phyloP scores from a whole-genome alignment of 192 early-diverging fungal genomes.

The Coemansia sp. region DNA sequence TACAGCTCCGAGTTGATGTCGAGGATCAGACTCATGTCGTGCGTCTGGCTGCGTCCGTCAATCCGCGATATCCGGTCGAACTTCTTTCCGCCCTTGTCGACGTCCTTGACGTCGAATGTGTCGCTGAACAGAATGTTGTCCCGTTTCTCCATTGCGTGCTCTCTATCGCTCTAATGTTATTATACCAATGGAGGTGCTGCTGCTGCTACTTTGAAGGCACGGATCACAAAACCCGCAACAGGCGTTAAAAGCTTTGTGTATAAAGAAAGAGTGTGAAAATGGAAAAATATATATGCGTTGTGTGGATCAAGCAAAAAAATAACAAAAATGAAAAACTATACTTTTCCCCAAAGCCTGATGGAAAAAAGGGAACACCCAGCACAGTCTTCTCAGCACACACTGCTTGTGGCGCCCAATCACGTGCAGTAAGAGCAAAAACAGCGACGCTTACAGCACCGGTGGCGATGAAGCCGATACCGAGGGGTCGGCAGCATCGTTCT shows the following conservation, averaged over 20 bases:
- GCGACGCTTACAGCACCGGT: not conserved
- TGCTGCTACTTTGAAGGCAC: no score
- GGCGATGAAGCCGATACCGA: not conserved
- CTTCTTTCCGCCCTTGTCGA: constrained; percentile 87
- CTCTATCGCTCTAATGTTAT: constrained; percentile 4
- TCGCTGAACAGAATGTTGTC: constrained; percentile 85
- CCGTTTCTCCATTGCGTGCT: constrained; percentile 56
- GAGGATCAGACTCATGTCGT: constrained; percentile 86
- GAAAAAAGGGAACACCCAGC: not conserved
- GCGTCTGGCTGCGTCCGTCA: constrained; percentile 75
- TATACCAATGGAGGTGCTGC: not conserved
- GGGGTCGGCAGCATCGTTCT: not conserved
- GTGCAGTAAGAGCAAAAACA: not conserved
- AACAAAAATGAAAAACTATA: no score
- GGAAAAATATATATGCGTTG: no score
- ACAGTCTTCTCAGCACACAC: not conserved
- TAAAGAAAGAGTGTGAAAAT: no score
- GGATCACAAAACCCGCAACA: no score
- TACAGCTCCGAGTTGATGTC: constrained; percentile 97
- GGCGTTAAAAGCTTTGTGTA: no score
- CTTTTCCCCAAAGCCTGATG: no score
- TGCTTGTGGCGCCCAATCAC: not conserved
- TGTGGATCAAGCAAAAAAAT: no score
- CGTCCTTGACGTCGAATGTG: constrained; percentile 85
- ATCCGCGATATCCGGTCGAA: constrained; percentile 95